Percentiles rank a stretch among this genome's conserved stretches.
Conservation (phyloP, 371 early-diverging fungal genomes). For the Rhizomucor pusillus region DNA sequence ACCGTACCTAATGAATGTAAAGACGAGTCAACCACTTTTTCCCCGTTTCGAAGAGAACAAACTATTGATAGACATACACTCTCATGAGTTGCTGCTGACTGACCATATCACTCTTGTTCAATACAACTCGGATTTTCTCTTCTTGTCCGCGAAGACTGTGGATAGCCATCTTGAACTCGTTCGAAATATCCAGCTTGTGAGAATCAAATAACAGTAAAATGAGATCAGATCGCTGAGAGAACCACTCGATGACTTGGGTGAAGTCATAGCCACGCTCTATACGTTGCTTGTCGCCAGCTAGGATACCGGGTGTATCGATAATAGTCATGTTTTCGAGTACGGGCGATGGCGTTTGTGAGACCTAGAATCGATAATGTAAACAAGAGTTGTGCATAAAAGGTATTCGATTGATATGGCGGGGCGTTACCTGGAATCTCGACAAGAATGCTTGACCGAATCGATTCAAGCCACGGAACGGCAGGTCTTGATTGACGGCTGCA, state of each 20-base stretch:
- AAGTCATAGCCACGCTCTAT: slow-evolving; percentile 82
- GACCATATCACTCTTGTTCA: slow-evolving; percentile 89
- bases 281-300: slow-evolving; percentile 84
- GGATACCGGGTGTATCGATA: slow-evolving; percentile 87
- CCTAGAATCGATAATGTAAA: slow-evolving; percentile 31
- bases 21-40: neutral
- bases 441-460: slow-evolving; percentile 81
- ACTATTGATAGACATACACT: slow-evolving; percentile 56
- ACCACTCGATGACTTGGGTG: slow-evolving; percentile 79
- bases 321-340: slow-evolving; percentile 78
- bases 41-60: neutral
- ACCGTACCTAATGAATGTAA: slow-evolving; percentile 56
- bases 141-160: slow-evolving; percentile 75
- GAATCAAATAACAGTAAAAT: slow-evolving; percentile 86
- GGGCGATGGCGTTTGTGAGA: slow-evolving; percentile 72
- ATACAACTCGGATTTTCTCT: slow-evolving; percentile 81
- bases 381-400: no score
- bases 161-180: slow-evolving; percentile 85
- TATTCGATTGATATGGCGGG: neutral
- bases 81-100: slow-evolving; percentile 86
- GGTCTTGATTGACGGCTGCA: slow-evolving; percentile 81
- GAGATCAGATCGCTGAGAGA: slow-evolving; percentile 81
- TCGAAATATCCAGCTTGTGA: slow-evolving; percentile 87
- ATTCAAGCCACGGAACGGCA: slow-evolving; percentile 77
- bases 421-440: slow-evolving; percentile 79